Base-by-base conservation (phyloP, 2,329 filamentous ascomycete genomes). In the Taxawa tesnikishii region DNA sequence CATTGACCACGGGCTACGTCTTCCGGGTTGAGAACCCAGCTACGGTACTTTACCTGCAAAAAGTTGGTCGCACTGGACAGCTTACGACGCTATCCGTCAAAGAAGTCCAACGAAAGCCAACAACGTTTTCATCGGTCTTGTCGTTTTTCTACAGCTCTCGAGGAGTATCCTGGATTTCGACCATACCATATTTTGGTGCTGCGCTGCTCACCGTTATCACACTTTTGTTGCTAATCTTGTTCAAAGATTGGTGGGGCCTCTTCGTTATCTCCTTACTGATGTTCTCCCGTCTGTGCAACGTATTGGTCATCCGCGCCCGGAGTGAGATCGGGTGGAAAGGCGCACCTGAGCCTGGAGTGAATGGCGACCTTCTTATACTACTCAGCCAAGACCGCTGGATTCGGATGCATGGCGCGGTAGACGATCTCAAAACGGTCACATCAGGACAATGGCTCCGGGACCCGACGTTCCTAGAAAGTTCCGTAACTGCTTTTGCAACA, bases 391-490 rank as follows among this genome's bases (percentile, higher is more conserved):
- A 67, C 26, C 58, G 65, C 1, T 62, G 60, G 43, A 59, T 76
- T 1, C 54, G 66, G 9, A 57, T 79, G 26, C 60, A 63, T 16
- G 75, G 74, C 4, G 46, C 57, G 4, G 58, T 66, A 6, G 59
- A 67, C 18, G 73, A 77, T 44, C 56, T 78, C 5, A 70, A 70
- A 35, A 71, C 72, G 17, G 60, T 77, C 25, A 76, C 72, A 1
- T 64, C 67, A 3, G 65, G 68, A 3, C 45, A 60, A 16, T 78
- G 72, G 73, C 50, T 79, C 28, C 57, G 62, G 8, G 54, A 63
- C 24, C 63, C 67, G 47, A 70, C 65, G 0, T 50, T 58, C 15
- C 28, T 62, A 3, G 66, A 76, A 40, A 59, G 63, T 17, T 69
- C 65, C 42, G 50, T 70, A 32, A 65, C 68, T 38, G 68, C 68